A percentile compares a stretch with the other conserved stretches of the same genome.
Evolutionary conservation across 345 rosid genomes (phyloP).

Genomic region (Geranium rotundifolium): DNA sequence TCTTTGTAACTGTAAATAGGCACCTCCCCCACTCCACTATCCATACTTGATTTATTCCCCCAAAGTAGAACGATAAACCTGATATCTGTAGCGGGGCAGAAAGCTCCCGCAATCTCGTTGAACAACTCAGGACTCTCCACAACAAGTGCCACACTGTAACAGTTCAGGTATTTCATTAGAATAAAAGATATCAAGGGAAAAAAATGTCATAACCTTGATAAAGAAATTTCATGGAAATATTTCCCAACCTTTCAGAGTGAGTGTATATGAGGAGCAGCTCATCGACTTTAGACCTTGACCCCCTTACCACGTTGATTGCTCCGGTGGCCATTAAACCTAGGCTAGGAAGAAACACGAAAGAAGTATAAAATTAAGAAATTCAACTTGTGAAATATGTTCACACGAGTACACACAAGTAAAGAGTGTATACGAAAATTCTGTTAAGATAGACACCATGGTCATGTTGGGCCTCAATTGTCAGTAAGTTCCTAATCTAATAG

Average conservation of each 20-base stretch:
- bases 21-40: slow-evolving; percentile 20
- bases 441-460: too few species aligned
- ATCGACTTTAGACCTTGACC: slow-evolving; percentile 74
- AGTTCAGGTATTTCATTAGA: slow-evolving; percentile 7
- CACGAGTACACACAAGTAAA: background rate
- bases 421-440: background rate
- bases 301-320: slow-evolving; percentile 89
- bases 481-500: background rate
- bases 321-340: slow-evolving; percentile 89
- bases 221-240: background rate
- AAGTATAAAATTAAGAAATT: too few species aligned
- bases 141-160: slow-evolving; percentile 73
- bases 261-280: slow-evolving; percentile 76
- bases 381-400: background rate
- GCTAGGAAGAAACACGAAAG: slow-evolving; percentile 8
- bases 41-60: slow-evolving; percentile 61
- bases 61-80: slow-evolving; percentile 74
- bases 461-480: too few species aligned
- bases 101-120: slow-evolving; percentile 53
- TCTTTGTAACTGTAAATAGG: slow-evolving; percentile 61
- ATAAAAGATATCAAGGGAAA: background rate
- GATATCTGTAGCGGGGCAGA: slow-evolving; percentile 39
- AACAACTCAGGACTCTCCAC: slow-evolving; percentile 80
- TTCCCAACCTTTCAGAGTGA: slow-evolving; percentile 78
- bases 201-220: background rate